Conservation (phyloP, 2,329 filamentous ascomycete species). For the Metarhizium album region DNA sequence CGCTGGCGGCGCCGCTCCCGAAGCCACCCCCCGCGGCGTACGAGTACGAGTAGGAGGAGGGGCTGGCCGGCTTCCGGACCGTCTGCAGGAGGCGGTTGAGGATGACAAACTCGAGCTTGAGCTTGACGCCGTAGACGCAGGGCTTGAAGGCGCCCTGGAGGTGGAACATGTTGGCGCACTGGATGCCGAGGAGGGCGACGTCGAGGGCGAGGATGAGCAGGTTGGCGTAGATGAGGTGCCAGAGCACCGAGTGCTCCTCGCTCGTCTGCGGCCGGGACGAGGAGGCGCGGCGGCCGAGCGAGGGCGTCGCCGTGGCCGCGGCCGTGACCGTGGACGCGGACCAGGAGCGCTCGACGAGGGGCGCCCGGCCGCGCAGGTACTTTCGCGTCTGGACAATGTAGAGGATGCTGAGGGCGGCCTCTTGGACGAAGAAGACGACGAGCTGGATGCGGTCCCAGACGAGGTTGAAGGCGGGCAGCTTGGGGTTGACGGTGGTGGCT, state of each 20-base stretch:
- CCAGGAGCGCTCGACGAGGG: conserved; percentile 12
- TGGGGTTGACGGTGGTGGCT: conserved; percentile 15
- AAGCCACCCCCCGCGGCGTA: neutral
- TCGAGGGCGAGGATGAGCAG: conserved; percentile 35
- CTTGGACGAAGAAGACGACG: conserved; percentile 41
- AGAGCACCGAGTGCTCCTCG: conserved; percentile 9
- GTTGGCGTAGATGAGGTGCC: conserved; percentile 35
- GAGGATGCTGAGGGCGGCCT: conserved; percentile 37
- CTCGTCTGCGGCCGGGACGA: conserved; percentile 10
- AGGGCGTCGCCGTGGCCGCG: conserved; percentile 13
- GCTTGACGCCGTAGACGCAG: conserved; percentile 27
- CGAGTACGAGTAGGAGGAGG: too few species aligned
- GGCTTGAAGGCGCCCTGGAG: conserved; percentile 27
- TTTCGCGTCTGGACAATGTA: conserved; percentile 28
- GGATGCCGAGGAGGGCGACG: conserved; percentile 27
- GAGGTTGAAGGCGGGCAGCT: conserved; percentile 18
- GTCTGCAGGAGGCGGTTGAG: conserved; percentile 27
- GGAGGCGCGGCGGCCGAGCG: too few species aligned
- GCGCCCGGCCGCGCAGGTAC: conserved; percentile 7
- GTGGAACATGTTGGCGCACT: conserved; percentile 25
- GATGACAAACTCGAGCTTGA: conserved; percentile 30
- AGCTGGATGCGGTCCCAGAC: conserved; percentile 42
- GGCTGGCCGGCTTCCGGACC: conserved; percentile 1
- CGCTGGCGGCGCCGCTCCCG: neutral
- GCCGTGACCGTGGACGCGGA: conserved; percentile 33